phyloP scores from a whole-genome alignment of 1,284 basidiomycete species.

The Sphagnurus paluster region DNA sequence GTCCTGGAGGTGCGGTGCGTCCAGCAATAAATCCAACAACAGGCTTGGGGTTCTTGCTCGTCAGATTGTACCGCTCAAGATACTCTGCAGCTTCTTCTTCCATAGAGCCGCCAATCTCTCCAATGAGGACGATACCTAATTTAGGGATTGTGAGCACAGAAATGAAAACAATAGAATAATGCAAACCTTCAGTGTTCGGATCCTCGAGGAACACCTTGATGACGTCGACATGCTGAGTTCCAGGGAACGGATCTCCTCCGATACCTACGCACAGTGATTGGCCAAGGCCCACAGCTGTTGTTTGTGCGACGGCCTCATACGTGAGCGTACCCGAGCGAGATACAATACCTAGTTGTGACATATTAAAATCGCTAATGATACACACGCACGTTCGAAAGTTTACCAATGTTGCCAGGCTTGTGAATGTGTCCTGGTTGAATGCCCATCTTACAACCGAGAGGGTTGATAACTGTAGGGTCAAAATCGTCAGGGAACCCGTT shows the following conservation, averaged over 20 bases:
- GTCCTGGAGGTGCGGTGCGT: constrained; percentile 94
- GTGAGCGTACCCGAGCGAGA: constrained; percentile 95
- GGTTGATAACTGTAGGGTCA: constrained; percentile 76
- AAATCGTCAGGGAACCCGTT: neutral
- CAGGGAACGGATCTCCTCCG: constrained; percentile 99
- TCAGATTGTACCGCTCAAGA: constrained; percentile 92
- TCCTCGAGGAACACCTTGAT: constrained; percentile 97
- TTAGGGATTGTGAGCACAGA: neutral
- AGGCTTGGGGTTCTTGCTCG: constrained; percentile 85
- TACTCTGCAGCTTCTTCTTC: constrained; percentile 99
- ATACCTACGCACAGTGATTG: constrained; percentile 98
- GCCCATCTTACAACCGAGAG: constrained; percentile 98
- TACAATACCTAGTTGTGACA: constrained; percentile 74
- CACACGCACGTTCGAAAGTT: neutral
- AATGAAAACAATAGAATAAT: constrained; percentile 45
- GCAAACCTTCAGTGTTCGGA: constrained; percentile 87
- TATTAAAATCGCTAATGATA: neutral
- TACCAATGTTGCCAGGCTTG: constrained; percentile 91
- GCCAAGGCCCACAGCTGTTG: constrained; percentile 93
- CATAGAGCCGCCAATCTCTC: constrained; percentile 99
- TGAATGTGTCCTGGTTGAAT: constrained; percentile 99
- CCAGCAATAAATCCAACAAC: constrained; percentile 99
- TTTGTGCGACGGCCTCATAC: constrained; percentile 93
- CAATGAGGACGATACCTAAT: constrained; percentile 93
- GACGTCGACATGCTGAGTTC: constrained; percentile 94